phyloP scores from a whole-genome alignment of 352 stramenopile species.

The Sclerospora graminicola region DNA sequence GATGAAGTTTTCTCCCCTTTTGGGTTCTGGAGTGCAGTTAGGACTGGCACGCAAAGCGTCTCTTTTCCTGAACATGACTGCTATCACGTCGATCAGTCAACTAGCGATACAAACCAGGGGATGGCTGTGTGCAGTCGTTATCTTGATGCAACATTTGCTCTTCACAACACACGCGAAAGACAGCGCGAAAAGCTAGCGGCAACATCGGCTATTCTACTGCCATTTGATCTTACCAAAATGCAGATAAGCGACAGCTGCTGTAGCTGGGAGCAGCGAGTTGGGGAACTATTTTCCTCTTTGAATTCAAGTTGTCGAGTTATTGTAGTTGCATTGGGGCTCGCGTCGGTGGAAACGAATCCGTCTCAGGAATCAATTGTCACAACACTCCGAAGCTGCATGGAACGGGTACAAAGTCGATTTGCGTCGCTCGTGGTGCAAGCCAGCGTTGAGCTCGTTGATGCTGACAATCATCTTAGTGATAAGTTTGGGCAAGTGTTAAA shows the following conservation, averaged over 20 bases:
- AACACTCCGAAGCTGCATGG: conserved; percentile 19
- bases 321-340: conserved; percentile 34
- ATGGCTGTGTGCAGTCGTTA: conserved; percentile 51
- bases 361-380: conserved; percentile 11
- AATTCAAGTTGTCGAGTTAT: conserved; percentile 22
- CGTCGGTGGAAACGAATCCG: conserved; percentile 14
- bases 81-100: conserved; percentile 17
- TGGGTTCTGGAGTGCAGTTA: conserved; percentile 61
- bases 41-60: conserved; percentile 32
- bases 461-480: conserved; percentile 6
- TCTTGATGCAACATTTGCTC: conserved; percentile 28
- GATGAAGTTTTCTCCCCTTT: conserved; percentile 46
- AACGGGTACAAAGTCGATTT: conserved; percentile 17
- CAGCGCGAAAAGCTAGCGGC: conserved; percentile 29
- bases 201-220: conserved; percentile 42
- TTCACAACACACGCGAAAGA: conserved; percentile 8
- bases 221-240: conserved; percentile 40
- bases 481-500: conserved; percentile 23
- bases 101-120: conserved; percentile 4
- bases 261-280: conserved; percentile 36
- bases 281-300: conserved; percentile 21
- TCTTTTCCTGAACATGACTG: conserved; percentile 14
- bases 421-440: conserved; percentile 12
- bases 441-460: conserved; percentile 17
- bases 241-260: conserved; percentile 19